These are phyloP conservation scores for Remersonia thermophila DNA, from an alignment of 2,329 filamentous ascomycete genomes.

Conservation along the genomic window DNA sequence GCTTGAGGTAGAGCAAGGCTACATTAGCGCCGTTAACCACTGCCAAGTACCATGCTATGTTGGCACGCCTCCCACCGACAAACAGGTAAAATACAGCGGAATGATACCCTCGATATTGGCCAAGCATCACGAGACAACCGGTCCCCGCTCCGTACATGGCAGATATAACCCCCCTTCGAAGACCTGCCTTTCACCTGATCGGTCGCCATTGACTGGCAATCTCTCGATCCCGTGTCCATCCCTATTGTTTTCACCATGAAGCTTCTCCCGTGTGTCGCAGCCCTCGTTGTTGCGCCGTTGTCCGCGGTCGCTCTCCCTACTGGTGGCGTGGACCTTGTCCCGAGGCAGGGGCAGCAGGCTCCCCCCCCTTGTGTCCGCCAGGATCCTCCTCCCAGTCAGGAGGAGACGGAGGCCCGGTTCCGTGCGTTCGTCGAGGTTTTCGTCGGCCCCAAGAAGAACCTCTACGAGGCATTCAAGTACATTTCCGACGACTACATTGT, in stretches of 20 bases:
- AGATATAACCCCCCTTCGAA: neutral
- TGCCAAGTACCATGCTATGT: too few relatives aligned
- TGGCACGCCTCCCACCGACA: too few relatives aligned
- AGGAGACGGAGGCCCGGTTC: slow-evolving; percentile 8
- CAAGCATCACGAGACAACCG: neutral
- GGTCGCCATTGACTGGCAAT: too few relatives aligned
- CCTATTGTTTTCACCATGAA: neutral
- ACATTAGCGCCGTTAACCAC: too few relatives aligned
- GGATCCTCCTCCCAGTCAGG: slow-evolving; percentile 6
- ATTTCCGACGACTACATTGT: slow-evolving; percentile 13
- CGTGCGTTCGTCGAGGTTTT: slow-evolving; percentile 10
- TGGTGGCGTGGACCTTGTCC: neutral
- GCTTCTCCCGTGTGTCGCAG: neutral
- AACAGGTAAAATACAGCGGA: slow-evolving; percentile 9
- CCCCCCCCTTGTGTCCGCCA: slow-evolving; percentile 9
- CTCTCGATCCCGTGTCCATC: neutral
- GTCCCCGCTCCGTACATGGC: neutral
- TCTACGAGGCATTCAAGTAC: slow-evolving; percentile 12
- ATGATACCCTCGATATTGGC: slow-evolving; percentile 9
- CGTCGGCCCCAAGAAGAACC: slow-evolving; percentile 10
- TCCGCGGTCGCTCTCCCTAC: slow-evolving; percentile 2
- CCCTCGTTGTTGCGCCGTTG: slow-evolving; percentile 2
- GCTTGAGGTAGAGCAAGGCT: too few relatives aligned
- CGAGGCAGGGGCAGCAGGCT: slow-evolving; percentile 1
- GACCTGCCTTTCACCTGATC: too few relatives aligned